Evolutionary conservation across 1,284 basidiomycete species (phyloP), one percentile per base, ranked within the genome.

Genomic region (Pseudozyma tsukubaensis): DNA sequence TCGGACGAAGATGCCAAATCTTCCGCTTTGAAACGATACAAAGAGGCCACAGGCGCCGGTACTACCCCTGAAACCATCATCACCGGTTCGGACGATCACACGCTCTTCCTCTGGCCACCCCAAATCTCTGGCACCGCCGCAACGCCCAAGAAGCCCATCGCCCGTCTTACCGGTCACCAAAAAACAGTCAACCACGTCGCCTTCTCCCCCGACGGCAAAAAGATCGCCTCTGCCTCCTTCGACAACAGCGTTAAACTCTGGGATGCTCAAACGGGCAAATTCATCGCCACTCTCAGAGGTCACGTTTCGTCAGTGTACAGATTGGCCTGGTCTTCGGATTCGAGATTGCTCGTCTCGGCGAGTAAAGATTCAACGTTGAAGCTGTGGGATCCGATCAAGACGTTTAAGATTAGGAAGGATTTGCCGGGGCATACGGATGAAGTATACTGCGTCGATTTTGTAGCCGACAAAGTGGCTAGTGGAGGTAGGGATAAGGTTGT

Each of bases 351-450:
- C 32, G 91, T 97, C 52, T 94, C 92, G 71, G 96, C 95, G 2
- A 94, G 92, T 84, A 98, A 97, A 84, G 96, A 98, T 85, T 92
- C 91, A 56, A 99, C 96, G 1, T 86, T 99, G 61, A 84, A 84
- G 50, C 65, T 84, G 32, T 84, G 82, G 82, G 81, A 81, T 48
- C 72, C 72, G 2, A 52, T 84, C 52, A 70, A 71, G 45, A 80
- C 77, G 50, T 81, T 67, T 66, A 99, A 98, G 88, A 91, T 98
- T 75, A 91, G 93, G 80, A 90, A 89, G 3, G 96, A 99, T 85
- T 88, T 99, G 24, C 94, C 95, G 0, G 97, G 96, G 3, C 97
- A 99, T 83, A 92, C 92, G 0, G 96, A 99, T 81, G 97, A 99
- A 85, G 96, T 99, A 29, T 98, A 98, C 86, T 99, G 96, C 82